Percentiles rank a stretch among this genome's conserved stretches.
Conservation (phyloP, 257 asterid species). For the Fraxinus quadrangulata region DNA sequence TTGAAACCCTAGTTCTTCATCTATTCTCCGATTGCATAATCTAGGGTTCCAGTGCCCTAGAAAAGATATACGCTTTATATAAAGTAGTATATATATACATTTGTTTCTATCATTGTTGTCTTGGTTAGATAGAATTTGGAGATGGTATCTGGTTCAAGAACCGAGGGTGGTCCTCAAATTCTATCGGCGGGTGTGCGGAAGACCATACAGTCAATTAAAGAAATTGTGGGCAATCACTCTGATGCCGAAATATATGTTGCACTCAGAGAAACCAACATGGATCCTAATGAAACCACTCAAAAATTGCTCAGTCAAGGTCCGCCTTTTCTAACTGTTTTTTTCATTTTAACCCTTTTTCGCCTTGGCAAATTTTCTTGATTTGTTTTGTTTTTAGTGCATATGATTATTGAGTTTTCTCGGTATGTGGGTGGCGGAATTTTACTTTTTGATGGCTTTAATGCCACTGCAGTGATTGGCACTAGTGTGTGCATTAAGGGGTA, state of each 20-base stretch:
- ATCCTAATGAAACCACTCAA: constrained; percentile 93
- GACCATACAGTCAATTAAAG: constrained; percentile 81
- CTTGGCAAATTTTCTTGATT: not conserved
- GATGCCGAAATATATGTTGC: constrained; percentile 84
- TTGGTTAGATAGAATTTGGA: constrained; percentile 33
- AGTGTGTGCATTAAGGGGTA: not conserved
- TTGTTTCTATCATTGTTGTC: constrained; percentile 11
- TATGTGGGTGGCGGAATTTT: constrained; percentile 3
- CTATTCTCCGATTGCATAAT: not conserved
- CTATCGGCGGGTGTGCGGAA: constrained; percentile 75
- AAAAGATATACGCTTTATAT: constrained; percentile 8
- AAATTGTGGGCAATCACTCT: constrained; percentile 79
- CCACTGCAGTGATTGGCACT: not conserved
- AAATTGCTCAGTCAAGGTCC: constrained; percentile 87
- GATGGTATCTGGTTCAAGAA: constrained; percentile 69
- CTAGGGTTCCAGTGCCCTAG: constrained; percentile 20
- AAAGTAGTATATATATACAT: constrained; percentile 10
- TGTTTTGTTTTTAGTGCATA: not conserved
- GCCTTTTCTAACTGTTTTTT: not conserved
- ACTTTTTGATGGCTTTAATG: not conserved
- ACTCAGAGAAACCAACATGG: constrained; percentile 87
- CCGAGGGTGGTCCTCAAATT: constrained; percentile 67
- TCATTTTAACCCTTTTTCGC: not conserved
- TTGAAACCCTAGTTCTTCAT: constrained; percentile 23
- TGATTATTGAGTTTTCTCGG: constrained; percentile 10